Base-by-base conservation (phyloP, 2,329 filamentous ascomycete species). In the Trichoderma endophyticum region DNA sequence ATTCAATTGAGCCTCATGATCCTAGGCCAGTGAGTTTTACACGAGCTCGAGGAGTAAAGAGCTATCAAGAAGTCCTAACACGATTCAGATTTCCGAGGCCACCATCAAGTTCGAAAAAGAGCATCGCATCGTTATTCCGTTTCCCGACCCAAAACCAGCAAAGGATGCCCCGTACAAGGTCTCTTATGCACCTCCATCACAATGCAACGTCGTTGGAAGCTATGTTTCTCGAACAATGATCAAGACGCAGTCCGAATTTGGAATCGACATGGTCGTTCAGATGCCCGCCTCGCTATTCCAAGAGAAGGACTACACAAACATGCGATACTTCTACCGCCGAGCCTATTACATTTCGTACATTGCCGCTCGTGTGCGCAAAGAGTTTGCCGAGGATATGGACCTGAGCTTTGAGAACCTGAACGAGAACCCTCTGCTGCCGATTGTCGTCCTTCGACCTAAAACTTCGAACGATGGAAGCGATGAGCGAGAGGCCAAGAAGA, bases 321-420 rank as follows among this genome's bases (percentile, higher is more conserved):
- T 96, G 84, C 90, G 96, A 73, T 98, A 97, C 83, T 97, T 98
- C 79, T 95, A 98, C 83, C 97, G 97, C 78, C 87, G 95, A 74
- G 93, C 96, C 14, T 98, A 95, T 81, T 98, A 97, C 79, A 84
- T 98, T 65, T 93, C 95, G 39, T 93, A 92, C 75, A 84, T 98
- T 71, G 90, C 94, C 15, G 90, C 89, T 34, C 90, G 88, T 5
- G 84, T 98, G 67, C 89, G 90, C 74, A 84, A 87, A 48, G 82
- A 87, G 4, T 81, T 90, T 60, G 83, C 83, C 4, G 80, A 86
- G 18, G 82, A 84, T 1, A 86, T 92, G 75, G 84, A 88, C 15
- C 77, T 93, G 59, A 83, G 84, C 5, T 97, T 92, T 80, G 88
- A 89, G 72, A 85, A 87, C 74, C 83, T 93, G 65, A 87, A 93